Base-by-base conservation (phyloP, 148 eudicot genomes). In the Silene uniflora region DNA sequence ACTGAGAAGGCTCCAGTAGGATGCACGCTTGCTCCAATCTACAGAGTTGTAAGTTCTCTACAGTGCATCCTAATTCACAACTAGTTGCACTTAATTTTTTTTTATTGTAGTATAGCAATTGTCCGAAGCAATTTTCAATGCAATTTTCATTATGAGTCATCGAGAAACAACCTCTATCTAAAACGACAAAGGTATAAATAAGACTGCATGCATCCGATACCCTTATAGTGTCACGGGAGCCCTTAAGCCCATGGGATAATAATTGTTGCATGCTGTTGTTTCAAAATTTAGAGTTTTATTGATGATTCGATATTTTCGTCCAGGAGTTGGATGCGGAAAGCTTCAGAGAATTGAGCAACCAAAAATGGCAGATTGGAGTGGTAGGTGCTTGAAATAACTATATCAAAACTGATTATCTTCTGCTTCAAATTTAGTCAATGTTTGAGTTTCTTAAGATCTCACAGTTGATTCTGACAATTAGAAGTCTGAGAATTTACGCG, bases 261-360 rank as follows among this genome's bases (percentile, higher is more conserved):
- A 39, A n/a, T 39, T 39, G 44, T 39, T 39, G 44, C 0, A 6
- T 52, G 16, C 56, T 11, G 56, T 52, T 4, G 16, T 13, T 9
- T 49, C 3, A 11, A 49, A 49, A 49, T 32, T 32, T 32, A 14
- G 56, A 52, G 56, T 12, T 52, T 60, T 23, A n/a, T 67, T 63
- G 52, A 78, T 47, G 62, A 24, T 35, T 18, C 71, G 22, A 77
- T 6, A 4, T 62, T 19, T 22, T 63, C 72, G 4, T 19, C 55
- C 90, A 95, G 99, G 99, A 89, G 79, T 88, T 95, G 90, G 90
- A 92, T 88, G 96, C 97, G 12, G 91, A 84, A 44, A 80, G 89
- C 42, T 95, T 92, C 61, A 86, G 78, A 75, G 90, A 89, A 47
- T 88, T 92, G 70, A 87, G 83, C 78, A 54, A 85, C 60, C 89